Percentiles rank a stretch among this genome's conserved stretches.
Conservation (phyloP, 345 rosid genomes). For the Pelargonium nanum region DNA sequence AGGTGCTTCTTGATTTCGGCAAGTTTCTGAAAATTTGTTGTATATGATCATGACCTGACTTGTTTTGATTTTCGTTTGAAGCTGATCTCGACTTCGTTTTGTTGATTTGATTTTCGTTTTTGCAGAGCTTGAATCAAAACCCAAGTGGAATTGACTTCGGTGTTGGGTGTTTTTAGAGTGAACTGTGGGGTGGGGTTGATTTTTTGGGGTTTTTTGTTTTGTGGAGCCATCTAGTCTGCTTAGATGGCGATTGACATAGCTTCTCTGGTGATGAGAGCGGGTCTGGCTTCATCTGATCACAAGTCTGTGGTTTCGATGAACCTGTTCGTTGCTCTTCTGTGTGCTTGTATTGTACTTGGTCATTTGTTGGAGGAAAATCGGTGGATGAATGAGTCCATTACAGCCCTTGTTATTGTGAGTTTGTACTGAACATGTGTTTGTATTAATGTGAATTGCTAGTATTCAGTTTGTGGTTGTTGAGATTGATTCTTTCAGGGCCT, state of each 20-base stretch:
- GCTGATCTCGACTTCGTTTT: no score
- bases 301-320: constrained; percentile 76
- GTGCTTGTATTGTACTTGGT: constrained; percentile 76
- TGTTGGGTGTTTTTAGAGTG: no score
- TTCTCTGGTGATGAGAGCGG: constrained; percentile 23
- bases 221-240: neutral
- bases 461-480: neutral
- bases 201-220: neutral
- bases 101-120: no score
- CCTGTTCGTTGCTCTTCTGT: constrained; percentile 77
- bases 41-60: no score
- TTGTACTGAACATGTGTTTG: neutral
- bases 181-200: no score
- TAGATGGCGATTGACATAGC: constrained; percentile 31
- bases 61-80: no score
- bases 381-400: constrained; percentile 94
- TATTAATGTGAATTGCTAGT: neutral
- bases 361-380: constrained; percentile 74
- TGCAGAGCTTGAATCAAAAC: no score
- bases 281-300: constrained; percentile 44
- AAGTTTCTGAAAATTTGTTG: no score
- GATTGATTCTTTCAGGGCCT: constrained; percentile 42
- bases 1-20: no score
- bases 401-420: constrained; percentile 81
- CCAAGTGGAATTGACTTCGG: neutral